These are phyloP conservation scores for Tephrocybe sp. DNA, from an alignment of 768 basidiomycete species.

Conservation along the genomic window DNA sequence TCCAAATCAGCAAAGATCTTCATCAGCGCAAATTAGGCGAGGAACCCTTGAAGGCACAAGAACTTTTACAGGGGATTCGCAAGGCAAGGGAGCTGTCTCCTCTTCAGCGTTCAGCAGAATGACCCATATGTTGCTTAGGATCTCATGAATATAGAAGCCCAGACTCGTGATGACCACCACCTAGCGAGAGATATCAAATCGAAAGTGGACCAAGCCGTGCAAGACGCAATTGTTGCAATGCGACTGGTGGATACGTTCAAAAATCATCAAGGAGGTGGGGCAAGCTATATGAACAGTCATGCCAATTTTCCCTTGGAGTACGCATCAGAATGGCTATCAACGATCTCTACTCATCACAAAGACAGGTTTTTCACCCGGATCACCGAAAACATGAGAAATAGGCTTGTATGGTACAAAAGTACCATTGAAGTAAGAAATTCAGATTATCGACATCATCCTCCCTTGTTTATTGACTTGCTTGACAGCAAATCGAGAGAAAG, in stretches of 20 bases:
- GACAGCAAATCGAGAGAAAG: slow-evolving; percentile 81
- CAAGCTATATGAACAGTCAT: slow-evolving; percentile 70
- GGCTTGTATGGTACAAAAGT: slow-evolving; percentile 73
- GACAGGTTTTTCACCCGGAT: slow-evolving; percentile 70
- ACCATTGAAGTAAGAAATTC: slow-evolving; percentile 64
- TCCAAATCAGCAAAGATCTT: slow-evolving; percentile 78
- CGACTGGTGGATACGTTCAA: slow-evolving; percentile 77
- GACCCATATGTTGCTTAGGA: slow-evolving; percentile 44
- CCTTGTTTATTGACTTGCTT: neutral
- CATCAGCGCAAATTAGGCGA: slow-evolving; percentile 74
- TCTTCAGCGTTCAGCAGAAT: neutral
- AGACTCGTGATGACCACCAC: slow-evolving; percentile 63
- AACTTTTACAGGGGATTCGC: slow-evolving; percentile 61
- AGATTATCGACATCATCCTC: neutral
- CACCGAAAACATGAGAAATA: slow-evolving; percentile 67
- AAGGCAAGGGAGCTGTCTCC: slow-evolving; percentile 42
- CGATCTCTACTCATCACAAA: slow-evolving; percentile 6
- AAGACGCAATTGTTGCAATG: slow-evolving; percentile 76
- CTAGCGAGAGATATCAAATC: slow-evolving; percentile 67
- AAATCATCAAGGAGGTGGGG: slow-evolving; percentile 65
- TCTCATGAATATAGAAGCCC: slow-evolving; percentile 56
- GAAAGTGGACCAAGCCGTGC: slow-evolving; percentile 74
- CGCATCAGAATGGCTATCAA: neutral
- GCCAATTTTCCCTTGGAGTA: slow-evolving; percentile 83
- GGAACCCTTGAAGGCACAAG: slow-evolving; percentile 71